Percentiles rank a stretch among this genome's conserved stretches.
These are phyloP conservation scores for Aureobasidium zeae DNA, from an alignment of 2,329 filamentous ascomycete species.

Conservation along the genomic window DNA sequence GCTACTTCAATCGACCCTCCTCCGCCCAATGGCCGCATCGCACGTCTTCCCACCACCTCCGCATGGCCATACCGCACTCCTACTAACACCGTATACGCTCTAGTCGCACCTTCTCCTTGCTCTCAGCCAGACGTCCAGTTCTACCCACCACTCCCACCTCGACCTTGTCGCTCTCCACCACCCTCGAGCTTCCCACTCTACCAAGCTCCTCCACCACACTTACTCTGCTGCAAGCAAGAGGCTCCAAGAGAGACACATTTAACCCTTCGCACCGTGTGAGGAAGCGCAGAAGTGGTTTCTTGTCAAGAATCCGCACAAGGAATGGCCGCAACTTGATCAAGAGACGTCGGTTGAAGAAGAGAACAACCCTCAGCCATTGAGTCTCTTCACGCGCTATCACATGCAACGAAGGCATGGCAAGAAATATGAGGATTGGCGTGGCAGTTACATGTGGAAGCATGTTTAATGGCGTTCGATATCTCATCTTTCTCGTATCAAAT, in stretches of 20 bases:
- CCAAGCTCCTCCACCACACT: constrained; percentile 14
- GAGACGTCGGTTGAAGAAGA: constrained; percentile 46
- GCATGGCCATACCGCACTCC: background rate
- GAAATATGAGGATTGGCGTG: background rate
- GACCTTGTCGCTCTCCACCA: constrained; percentile 10
- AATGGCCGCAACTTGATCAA: constrained; percentile 46
- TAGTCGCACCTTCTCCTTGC: constrained; percentile 12
- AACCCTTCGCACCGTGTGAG: constrained; percentile 51
- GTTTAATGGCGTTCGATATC: constrained; percentile 11
- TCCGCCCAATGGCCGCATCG: constrained; percentile 13
- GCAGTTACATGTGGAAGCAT: background rate
- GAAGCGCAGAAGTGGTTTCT: constrained; percentile 53
- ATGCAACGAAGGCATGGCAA: background rate
- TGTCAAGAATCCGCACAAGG: constrained; percentile 43
- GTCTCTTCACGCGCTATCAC: background rate
- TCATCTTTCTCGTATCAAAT: constrained; percentile 15
- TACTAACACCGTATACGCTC: background rate
- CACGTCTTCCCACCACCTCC: background rate
- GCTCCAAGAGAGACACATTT: constrained; percentile 46
- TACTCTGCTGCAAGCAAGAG: constrained; percentile 33
- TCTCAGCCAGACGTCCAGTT: constrained; percentile 10
- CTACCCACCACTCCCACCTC: constrained; percentile 11
- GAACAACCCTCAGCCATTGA: constrained; percentile 45
- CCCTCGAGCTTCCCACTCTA: constrained; percentile 4
- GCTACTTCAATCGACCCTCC: constrained; percentile 10